Base-by-base conservation (phyloP, 345 rosid species). In the Eucalyptus cloeziana region DNA sequence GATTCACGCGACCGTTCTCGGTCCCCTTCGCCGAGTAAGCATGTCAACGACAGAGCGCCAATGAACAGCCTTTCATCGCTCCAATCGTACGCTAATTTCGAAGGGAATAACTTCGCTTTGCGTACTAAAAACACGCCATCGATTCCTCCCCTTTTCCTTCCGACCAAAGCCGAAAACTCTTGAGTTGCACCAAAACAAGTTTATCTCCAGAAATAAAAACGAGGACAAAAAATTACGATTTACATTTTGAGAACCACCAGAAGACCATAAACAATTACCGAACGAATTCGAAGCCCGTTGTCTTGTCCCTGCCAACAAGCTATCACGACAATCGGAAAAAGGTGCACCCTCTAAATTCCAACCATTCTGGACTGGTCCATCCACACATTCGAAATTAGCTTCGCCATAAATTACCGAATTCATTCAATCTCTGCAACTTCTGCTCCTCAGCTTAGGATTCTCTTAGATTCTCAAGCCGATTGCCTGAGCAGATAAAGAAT, bases 211-310 rank as follows among this genome's bases (percentile, higher is more conserved):
- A 37, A 19, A 71, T 19, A 21, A 19, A 71, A 71, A 47, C 6
- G 40, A 47, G n/a, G n/a, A 85, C 86, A 25, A 79, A 90, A 86
- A 90, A 90, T 93, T 89, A 88, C 90, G 91, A 88, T 91, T 88
- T 93, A 92, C 93, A 92, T 87, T 88, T 76, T 22, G 47, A 76
- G 47, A 76, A 76, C 83, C 89, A 49, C 88, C 89, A 88, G 49
- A 88, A 85, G 86, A 87, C 86, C 87, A 87, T 33, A 85, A 89
- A 88, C 79, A 49, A 81, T 50, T 83, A 92, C 86, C 88, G 90
- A 92, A 64, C 56, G 88, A 92, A 90, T 90, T 87, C 56, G 91
- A 52, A 58, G 93, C 93, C 88, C 81, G 92, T n/a, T 69, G 45
- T 6, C 27, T 19, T 19, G 45, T 37, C 13, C 27, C 44, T 4